Evolutionary conservation across 768 basidiomycete genomes (phyloP).

Genomic region (Termitomyces titanicus): DNA sequence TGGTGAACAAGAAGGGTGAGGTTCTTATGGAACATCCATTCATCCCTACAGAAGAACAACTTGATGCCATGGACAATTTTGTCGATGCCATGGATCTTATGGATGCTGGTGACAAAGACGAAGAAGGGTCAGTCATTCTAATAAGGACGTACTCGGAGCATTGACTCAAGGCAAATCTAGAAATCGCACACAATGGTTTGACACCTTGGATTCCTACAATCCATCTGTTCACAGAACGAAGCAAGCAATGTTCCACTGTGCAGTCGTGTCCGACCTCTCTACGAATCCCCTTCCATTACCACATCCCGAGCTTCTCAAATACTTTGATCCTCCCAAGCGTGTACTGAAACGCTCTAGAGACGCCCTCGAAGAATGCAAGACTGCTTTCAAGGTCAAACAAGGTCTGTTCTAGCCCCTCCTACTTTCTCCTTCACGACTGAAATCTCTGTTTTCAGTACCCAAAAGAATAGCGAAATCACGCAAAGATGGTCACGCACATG

Average conservation of each 20-base stretch:
- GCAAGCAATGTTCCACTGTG: constrained; percentile 89
- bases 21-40: constrained; percentile 72
- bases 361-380: constrained; percentile 58
- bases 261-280: constrained; percentile 70
- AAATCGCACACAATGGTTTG: constrained; percentile 69
- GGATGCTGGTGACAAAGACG: constrained; percentile 71
- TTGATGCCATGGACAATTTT: constrained; percentile 80
- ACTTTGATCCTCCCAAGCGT: constrained; percentile 72
- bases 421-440: not conserved
- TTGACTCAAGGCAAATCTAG: constrained; percentile 31
- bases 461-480: constrained; percentile 54
- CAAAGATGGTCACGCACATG: constrained; percentile 62
- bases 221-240: constrained; percentile 89
- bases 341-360: constrained; percentile 58
- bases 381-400: constrained; percentile 72
- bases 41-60: constrained; percentile 74
- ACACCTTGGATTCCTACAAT: constrained; percentile 74
- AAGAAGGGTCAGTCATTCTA: constrained; percentile 53
- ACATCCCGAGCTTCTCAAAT: constrained; percentile 81
- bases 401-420: constrained; percentile 39
- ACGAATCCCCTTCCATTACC: constrained; percentile 78
- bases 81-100: constrained; percentile 89
- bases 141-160: not conserved
- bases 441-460: constrained; percentile 40
- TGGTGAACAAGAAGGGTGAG: constrained; percentile 76